Evolutionary conservation across 2,329 filamentous ascomycete genomes (phyloP).

Genomic region (Stagonosporopsis rhizophila): DNA sequence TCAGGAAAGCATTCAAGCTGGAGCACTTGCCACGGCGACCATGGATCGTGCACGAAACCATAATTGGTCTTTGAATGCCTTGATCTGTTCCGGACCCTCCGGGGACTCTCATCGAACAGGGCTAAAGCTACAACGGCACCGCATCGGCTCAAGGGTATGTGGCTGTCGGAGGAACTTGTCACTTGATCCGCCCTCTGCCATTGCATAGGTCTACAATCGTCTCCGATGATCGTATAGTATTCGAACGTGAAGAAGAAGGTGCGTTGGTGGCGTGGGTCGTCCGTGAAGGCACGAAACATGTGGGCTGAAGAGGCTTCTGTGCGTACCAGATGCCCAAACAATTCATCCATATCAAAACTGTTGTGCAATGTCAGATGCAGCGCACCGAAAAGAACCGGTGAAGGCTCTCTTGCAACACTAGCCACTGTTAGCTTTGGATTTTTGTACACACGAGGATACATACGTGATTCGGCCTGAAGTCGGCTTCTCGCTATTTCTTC

Average conservation of each 20-base stretch:
- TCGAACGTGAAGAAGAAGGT: constrained; percentile 71
- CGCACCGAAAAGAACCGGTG: constrained; percentile 65
- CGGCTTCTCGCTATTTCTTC: constrained; percentile 47
- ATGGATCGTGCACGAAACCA: constrained; percentile 65
- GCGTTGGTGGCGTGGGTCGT: constrained; percentile 58
- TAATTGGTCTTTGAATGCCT: constrained; percentile 57
- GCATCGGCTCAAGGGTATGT: constrained; percentile 67
- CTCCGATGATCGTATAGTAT: constrained; percentile 68
- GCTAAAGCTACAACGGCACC: constrained; percentile 66
- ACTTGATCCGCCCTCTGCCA: constrained; percentile 65
- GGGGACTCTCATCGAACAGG: constrained; percentile 60
- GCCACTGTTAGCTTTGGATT: not conserved
- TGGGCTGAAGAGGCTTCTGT: constrained; percentile 55
- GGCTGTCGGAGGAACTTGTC: constrained; percentile 52
- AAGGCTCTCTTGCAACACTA: constrained; percentile 65
- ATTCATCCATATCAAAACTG: constrained; percentile 68
- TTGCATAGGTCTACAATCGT: constrained; percentile 62
- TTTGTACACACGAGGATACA: not conserved
- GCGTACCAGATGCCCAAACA: constrained; percentile 63
- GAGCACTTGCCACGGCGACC: constrained; percentile 65
- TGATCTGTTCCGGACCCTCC: constrained; percentile 58
- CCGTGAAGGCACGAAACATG: constrained; percentile 59
- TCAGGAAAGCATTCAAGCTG: constrained; percentile 51
- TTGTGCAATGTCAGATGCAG: constrained; percentile 65
- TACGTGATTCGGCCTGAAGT: constrained; percentile 64